Conservation (phyloP, 2,329 filamentous ascomycete genomes). For the Pseudogymnoascus sp. region DNA sequence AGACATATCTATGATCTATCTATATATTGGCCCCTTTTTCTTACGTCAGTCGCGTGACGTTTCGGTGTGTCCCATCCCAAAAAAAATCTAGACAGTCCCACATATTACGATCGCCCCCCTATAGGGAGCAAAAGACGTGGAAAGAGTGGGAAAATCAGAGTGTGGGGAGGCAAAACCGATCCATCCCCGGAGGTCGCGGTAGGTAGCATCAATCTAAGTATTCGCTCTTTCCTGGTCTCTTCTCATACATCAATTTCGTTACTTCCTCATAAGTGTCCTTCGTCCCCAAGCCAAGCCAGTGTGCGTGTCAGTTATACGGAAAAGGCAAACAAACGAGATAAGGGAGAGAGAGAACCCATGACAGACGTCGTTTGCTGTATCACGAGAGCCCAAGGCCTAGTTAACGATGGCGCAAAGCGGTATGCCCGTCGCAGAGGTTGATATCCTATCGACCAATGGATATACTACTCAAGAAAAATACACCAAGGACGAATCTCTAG, state of each 20-base stretch:
- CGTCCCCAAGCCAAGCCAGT: not conserved
- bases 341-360: not conserved
- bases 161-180: slow-evolving; percentile 9
- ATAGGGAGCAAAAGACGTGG: slow-evolving; percentile 2
- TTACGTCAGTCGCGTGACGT: slow-evolving; percentile 7
- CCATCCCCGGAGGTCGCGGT: not conserved
- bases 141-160: slow-evolving; percentile 1
- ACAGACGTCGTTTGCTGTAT: not conserved
- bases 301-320: not conserved
- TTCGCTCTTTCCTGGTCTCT: not conserved
- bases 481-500: not conserved
- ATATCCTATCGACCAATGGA: not conserved
- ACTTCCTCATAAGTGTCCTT: not conserved
- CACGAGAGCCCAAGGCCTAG: slow-evolving; percentile 5
- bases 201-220: slow-evolving; percentile 1
- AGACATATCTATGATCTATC: slow-evolving; percentile 1
- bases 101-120: slow-evolving; percentile 3
- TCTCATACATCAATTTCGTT: not conserved
- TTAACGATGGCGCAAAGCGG: slow-evolving; percentile 4
- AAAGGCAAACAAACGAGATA: not conserved
- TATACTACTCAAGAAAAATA: not conserved
- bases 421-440: slow-evolving; percentile 4
- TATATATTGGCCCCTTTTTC: slow-evolving; percentile 1
- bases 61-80: not conserved
- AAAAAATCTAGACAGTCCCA: slow-evolving; percentile 3